A percentile compares a stretch with the other conserved stretches of the same genome.
These are phyloP conservation scores for Lentinula detonsa DNA, from an alignment of 768 basidiomycete genomes.

Conservation along the genomic window DNA sequence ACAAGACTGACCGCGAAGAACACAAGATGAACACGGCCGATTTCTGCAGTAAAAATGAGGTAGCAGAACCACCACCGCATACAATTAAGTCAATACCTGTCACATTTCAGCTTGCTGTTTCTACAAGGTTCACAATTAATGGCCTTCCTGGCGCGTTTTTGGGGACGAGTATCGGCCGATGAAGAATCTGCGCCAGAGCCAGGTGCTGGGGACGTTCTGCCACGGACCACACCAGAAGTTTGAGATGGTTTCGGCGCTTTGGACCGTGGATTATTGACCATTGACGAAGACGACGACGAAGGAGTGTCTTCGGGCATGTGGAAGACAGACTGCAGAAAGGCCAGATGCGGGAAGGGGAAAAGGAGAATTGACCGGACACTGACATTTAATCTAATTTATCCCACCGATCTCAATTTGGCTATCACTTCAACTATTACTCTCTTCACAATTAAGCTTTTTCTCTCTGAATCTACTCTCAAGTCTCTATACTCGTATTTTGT, in stretches of 20 bases:
- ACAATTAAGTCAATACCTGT: conserved; percentile 43
- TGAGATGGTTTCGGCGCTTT: conserved; percentile 31
- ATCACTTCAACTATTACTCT: neutral
- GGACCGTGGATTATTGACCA: conserved; percentile 34
- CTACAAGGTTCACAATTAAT: conserved; percentile 89
- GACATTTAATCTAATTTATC: conserved; percentile 2
- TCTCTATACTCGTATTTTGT: neutral
- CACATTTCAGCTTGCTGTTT: conserved; percentile 85
- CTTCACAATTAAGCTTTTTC: neutral
- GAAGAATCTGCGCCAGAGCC: conserved; percentile 27
- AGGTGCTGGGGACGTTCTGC: conserved; percentile 42
- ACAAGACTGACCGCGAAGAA: conserved; percentile 58
- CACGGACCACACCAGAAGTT: conserved; percentile 39
- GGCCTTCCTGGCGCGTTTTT: conserved; percentile 80
- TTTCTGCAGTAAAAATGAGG: conserved; percentile 40
- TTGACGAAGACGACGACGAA: conserved; percentile 20
- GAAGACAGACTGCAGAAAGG: neutral
- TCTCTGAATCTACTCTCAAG: neutral
- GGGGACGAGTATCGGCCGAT: conserved; percentile 50
- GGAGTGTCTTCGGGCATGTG: conserved; percentile 33
- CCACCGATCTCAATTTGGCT: neutral
- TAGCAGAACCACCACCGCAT: conserved; percentile 3
- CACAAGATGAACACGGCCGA: conserved; percentile 85
- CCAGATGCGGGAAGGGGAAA: conserved; percentile 1
- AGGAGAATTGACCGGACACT: neutral